Evolutionary conservation across 2,329 filamentous ascomycete species (phyloP).

Genomic region (Aspergillus transmontanensis): DNA sequence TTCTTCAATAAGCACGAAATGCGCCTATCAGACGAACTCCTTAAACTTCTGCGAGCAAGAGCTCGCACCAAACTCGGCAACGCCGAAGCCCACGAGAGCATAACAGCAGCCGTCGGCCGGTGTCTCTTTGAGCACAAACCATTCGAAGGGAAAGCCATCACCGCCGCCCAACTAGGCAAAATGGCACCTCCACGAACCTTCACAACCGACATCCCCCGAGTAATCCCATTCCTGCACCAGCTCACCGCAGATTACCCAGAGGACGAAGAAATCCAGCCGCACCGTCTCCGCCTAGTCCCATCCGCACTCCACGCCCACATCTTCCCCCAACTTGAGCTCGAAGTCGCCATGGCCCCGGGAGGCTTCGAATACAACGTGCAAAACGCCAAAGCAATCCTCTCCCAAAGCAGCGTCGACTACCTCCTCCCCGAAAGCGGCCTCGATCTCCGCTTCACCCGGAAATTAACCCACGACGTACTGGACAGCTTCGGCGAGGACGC

Average conservation of each 20-base stretch:
- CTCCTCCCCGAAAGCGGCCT: conserved; percentile 41
- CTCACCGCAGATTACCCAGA: conserved; percentile 22
- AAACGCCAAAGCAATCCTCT: conserved; percentile 32
- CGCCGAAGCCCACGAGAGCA: conserved; percentile 30
- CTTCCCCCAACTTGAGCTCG: conserved; percentile 40
- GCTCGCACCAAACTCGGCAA: conserved; percentile 1
- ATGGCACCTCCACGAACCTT: conserved; percentile 36
- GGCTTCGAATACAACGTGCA: conserved; percentile 25
- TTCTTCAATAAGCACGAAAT: conserved; percentile 35
- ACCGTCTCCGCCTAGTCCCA: conserved; percentile 39
- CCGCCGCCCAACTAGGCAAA: conserved; percentile 34
- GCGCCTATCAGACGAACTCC: conserved; percentile 33
- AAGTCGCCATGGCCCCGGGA: conserved; percentile 17
- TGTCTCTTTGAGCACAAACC: conserved; percentile 39
- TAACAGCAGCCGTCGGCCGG: conserved; percentile 42
- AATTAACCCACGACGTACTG: conserved; percentile 33
- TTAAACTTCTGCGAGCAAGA: conserved; percentile 31
- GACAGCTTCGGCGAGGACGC: conserved; percentile 5
- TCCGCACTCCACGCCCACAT: conserved; percentile 23
- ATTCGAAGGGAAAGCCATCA: conserved; percentile 25
- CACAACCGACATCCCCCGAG: conserved; percentile 35
- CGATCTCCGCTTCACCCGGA: conserved; percentile 44
- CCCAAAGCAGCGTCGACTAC: conserved; percentile 39
- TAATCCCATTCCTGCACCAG: conserved; percentile 33
- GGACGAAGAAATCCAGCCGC: conserved; percentile 15